Percentiles rank a stretch among this genome's conserved stretches.
Evolutionary conservation across 2,329 filamentous ascomycete genomes (phyloP).

Genomic region (Monilinia aucupariae): DNA sequence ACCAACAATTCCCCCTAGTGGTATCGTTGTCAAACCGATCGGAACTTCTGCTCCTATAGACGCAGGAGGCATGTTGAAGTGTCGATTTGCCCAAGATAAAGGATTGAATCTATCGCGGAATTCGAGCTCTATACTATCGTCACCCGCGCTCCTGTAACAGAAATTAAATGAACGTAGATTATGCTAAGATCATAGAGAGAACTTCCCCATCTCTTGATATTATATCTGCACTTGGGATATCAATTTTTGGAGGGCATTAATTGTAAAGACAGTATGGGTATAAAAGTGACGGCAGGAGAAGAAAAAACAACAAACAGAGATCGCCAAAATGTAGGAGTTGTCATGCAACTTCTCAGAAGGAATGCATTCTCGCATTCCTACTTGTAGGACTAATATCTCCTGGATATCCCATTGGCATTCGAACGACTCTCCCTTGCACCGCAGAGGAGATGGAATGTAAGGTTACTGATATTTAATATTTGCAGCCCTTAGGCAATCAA

Average conservation of each 20-base stretch:
- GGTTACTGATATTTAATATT: not conserved
- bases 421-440: not conserved
- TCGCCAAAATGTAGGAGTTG: not conserved
- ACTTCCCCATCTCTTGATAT: not conserved
- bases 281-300: not conserved
- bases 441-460: not conserved
- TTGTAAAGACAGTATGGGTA: not conserved
- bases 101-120: not conserved
- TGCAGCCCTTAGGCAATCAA: not conserved
- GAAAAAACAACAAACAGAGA: not conserved
- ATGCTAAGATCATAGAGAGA: not conserved
- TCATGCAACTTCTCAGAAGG: not conserved
- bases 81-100: not conserved
- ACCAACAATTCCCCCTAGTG: constrained; percentile 4
- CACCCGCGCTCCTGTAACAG: not conserved
- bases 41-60: constrained; percentile 1
- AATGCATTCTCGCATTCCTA: not conserved
- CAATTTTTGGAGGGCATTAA: not conserved
- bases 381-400: not conserved
- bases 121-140: not conserved
- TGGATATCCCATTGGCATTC: constrained; percentile 3
- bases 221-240: constrained; percentile 6
- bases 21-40: not conserved
- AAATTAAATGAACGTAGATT: not conserved
- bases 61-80: constrained; percentile 6